Evolutionary conservation across 2,329 filamentous ascomycete genomes (phyloP), one percentile per base, ranked within the genome.

Genomic region (Epichloe brachyelytri): DNA sequence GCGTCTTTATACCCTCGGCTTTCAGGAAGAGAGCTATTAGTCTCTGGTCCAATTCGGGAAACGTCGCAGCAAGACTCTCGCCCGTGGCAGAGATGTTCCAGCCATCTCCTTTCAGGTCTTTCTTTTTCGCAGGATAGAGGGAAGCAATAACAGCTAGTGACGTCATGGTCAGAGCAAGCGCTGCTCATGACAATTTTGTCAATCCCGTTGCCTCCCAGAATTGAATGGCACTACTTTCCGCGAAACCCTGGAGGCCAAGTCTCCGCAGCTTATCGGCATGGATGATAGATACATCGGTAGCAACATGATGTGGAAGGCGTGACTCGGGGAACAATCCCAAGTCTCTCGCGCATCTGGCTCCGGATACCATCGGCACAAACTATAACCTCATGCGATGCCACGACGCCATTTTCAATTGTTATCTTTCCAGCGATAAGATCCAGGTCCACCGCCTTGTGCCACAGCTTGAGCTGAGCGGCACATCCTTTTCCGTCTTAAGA

Each of bases 111-210:
- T 70, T 68, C 57, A 77, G 78, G 59, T 82, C 78, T 6, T 78
- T 77, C 51, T 73, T 70, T 5, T 74, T 71, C 1, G 77, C 71
- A 0, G 79, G 74, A 62, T 82, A 84, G 68, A 84, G 83, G 83
- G 68, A 84, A 84, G 65, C 80, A 83, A 64, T 83, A 83, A 64
- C 79, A 84, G 0, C 77, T 81, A 10, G 82, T 67, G 4, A 83
- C 63, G 41, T 74, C 72, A 46, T 79, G 77, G 39, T 71, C 73
- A 57, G 80, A 79, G 64, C 80, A 84, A n/a, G 80, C 77, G 0
- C 78, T 82, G 0, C 78, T 82, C 12, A 83, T 69, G 15, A 84
- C 80, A 54, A 84, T 82, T 67, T 83, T 83, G 61, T 82, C 72
- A 52, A 62, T 65, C 49, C 77, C 73, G 34, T 77, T 70, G n/a